phyloP scores from a whole-genome alignment of 2,329 filamentous ascomycete species.

The Decorospora gaudefroyi region DNA sequence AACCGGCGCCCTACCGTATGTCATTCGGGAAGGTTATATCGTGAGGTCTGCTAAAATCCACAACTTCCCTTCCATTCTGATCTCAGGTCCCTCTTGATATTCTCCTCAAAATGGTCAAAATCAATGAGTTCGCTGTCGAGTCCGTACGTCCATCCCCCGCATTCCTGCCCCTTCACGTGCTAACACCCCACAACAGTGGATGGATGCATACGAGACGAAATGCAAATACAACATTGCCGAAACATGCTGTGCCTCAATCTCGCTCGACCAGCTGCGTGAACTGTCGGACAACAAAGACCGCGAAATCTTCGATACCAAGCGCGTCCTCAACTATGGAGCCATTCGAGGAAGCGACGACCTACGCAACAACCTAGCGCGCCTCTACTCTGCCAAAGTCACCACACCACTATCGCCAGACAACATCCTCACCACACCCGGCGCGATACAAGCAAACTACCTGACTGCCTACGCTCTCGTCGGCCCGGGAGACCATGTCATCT shows the following conservation, averaged over 20 bases:
- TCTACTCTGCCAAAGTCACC: constrained; percentile 63
- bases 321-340: constrained; percentile 71
- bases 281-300: constrained; percentile 61
- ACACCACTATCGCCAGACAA: constrained; percentile 61
- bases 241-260: constrained; percentile 76
- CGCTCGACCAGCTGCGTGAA: constrained; percentile 66
- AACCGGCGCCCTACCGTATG: constrained; percentile 23
- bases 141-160: constrained; percentile 55
- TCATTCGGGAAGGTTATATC: constrained; percentile 7
- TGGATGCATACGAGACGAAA: constrained; percentile 59
- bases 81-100: neutral
- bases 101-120: constrained; percentile 57
- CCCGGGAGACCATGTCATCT: constrained; percentile 80
- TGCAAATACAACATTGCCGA: constrained; percentile 73
- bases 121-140: constrained; percentile 72
- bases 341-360: constrained; percentile 70
- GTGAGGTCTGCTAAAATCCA: neutral
- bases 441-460: constrained; percentile 85
- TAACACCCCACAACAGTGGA: constrained; percentile 53
- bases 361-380: constrained; percentile 65
- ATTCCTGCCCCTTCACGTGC: constrained; percentile 12
- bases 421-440: constrained; percentile 76
- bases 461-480: constrained; percentile 72
- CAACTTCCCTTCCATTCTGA: neutral
- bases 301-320: constrained; percentile 58